Conservation (phyloP, 139 green algal species). For the Chlamydomonas eustigma region DNA sequence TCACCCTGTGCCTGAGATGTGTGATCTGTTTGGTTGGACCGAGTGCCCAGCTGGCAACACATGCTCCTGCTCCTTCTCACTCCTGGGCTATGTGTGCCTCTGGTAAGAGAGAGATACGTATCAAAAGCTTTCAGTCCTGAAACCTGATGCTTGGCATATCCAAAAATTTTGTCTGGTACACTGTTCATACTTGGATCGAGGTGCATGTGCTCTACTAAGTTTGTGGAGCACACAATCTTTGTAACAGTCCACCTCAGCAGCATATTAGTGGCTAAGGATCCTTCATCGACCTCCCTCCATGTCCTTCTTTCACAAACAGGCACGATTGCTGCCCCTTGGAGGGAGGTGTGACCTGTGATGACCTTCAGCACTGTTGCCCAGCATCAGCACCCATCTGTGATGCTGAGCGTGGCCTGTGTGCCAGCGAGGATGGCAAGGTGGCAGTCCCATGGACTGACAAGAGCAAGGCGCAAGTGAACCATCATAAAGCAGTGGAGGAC, state of each 20-base stretch:
- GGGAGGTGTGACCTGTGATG: slow-evolving; percentile 80
- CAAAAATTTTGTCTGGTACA: too few relatives aligned
- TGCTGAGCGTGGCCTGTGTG: slow-evolving; percentile 57
- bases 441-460: slow-evolving; percentile 35
- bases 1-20: slow-evolving; percentile 11
- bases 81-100: slow-evolving; percentile 39
- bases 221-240: too few relatives aligned
- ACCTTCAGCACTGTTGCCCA: slow-evolving; percentile 94
- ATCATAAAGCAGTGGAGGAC: not conserved
- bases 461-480: slow-evolving; percentile 14
- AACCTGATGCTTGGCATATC: too few relatives aligned
- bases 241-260: too few relatives aligned
- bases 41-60: slow-evolving; percentile 35
- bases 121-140: too few relatives aligned
- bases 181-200: too few relatives aligned
- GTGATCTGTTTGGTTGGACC: slow-evolving; percentile 18
- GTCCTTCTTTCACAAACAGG: slow-evolving; percentile 37
- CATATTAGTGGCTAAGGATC: too few relatives aligned
- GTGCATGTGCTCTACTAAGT: too few relatives aligned
- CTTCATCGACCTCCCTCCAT: too few relatives aligned
- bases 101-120: slow-evolving; percentile 22
- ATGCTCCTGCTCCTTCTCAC: slow-evolving; percentile 43
- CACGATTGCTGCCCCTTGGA: slow-evolving; percentile 88
- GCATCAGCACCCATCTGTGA: slow-evolving; percentile 82
- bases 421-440: slow-evolving; percentile 26